These are phyloP conservation scores for Penicillium cinerascens DNA, from an alignment of 495 filamentous ascomycete species.

Conservation along the genomic window DNA sequence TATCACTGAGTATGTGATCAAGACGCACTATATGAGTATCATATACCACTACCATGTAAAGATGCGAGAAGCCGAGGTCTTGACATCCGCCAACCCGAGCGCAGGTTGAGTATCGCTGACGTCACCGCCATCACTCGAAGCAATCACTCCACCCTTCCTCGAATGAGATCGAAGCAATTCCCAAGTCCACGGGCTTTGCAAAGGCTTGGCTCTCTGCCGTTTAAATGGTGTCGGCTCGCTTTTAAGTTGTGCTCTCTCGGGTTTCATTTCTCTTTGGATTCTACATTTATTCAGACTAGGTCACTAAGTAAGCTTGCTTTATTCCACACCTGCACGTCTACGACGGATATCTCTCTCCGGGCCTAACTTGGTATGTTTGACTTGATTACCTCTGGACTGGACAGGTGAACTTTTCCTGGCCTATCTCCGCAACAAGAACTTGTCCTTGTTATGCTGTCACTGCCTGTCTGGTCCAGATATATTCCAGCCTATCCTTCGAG, in stretches of 20 bases:
- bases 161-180: background rate
- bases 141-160: background rate
- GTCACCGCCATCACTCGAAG: conserved; percentile 9
- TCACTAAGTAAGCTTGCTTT: background rate
- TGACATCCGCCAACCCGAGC: conserved; percentile 1
- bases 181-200: no score
- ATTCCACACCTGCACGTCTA: background rate
- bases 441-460: background rate
- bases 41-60: background rate
- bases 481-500: background rate
- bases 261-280: background rate
- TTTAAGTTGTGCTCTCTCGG: background rate
- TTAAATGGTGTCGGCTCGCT: background rate
- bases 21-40: no score
- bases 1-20: no score
- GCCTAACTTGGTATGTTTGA: background rate
- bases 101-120: conserved; percentile 16
- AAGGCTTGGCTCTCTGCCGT: background rate
- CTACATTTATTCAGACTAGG: background rate
- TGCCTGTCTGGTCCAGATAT: background rate
- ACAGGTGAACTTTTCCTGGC: no score
- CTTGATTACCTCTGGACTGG: background rate
- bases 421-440: background rate
- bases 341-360: background rate
- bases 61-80: no score